Evolutionary conservation across 306 rosid genomes (phyloP).

Genomic region (Inga oerstediana): DNA sequence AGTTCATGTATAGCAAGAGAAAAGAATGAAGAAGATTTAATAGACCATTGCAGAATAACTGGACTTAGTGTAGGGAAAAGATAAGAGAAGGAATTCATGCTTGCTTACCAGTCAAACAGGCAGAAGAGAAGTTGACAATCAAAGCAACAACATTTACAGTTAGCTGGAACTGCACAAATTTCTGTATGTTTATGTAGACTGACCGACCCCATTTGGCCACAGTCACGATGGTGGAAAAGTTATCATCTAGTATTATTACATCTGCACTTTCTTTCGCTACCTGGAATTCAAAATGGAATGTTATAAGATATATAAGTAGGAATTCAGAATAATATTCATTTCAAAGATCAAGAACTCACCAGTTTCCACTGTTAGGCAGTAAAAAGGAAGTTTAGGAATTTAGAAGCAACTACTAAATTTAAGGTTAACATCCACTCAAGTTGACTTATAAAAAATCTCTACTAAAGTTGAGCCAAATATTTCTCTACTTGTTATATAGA

Average conservation of each 20-base stretch:
- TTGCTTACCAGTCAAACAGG: slow-evolving; percentile 85
- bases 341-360: slow-evolving; percentile 21
- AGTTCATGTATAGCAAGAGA: slow-evolving; percentile 25
- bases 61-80: slow-evolving; percentile 14
- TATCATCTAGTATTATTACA: slow-evolving; percentile 91
- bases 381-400: neutral
- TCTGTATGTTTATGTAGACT: slow-evolving; percentile 92
- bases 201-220: slow-evolving; percentile 99
- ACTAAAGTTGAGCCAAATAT: neutral
- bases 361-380: slow-evolving; percentile 12
- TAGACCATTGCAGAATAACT: slow-evolving; percentile 12
- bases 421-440: neutral
- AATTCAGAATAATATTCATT: slow-evolving; percentile 19
- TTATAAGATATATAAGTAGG: slow-evolving; percentile 23
- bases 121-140: slow-evolving; percentile 92
- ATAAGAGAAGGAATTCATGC: slow-evolving; percentile 27
- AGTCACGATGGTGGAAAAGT: slow-evolving; percentile 92
- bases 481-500: slow-evolving; percentile 14
- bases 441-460: too few relatives aligned
- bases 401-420: slow-evolving; percentile 19
- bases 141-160: slow-evolving; percentile 96
- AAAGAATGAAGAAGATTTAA: neutral
- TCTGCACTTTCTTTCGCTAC: slow-evolving; percentile 99
- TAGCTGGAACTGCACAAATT: slow-evolving; percentile 97
- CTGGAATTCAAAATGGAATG: slow-evolving; percentile 50